Evolutionary conservation across 768 basidiomycete species (phyloP), one percentile per base, ranked within the genome.

Genomic region (Exidia glandulosa): DNA sequence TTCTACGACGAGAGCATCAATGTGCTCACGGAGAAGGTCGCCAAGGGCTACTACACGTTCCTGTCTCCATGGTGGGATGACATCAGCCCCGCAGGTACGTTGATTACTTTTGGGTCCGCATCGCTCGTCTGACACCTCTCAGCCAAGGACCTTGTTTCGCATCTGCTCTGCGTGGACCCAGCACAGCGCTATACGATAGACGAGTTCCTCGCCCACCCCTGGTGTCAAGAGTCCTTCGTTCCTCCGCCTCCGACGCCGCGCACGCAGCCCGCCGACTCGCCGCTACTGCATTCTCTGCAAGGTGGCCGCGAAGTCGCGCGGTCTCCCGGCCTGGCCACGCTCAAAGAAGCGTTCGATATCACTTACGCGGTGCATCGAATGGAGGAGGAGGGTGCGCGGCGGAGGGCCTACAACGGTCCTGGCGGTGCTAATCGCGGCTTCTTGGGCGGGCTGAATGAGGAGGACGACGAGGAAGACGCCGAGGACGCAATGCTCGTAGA

Each of bases 61-160:
- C 76, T 99, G 56, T 95, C 91, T 66, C 96, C 96, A 2, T 99
- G 97, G 93, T 99, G 96, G 96, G 95, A 99, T 67, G 90, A 96
- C 64, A 91, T 97, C 63, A 90, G 87, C 62, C 69, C 76, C 62
- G 81, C 85, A 60, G 90, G 93, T 94, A 65, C 37, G 78, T 63
- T 64, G 23, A 33, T 36, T 23, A 16, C 9, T 55, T 52, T 37
- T n/a, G 10, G 48, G 27, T 58, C 32, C 33, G 10, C 31, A 29
- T n/a, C 3, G 27, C 60, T 67, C 27, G 61, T 59, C 57, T 57
- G 48, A 50, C 57, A 60, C 16, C 19, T n/a, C 62, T 14, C 67
- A 93, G 94, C 92, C 29, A 98, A 97, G 76, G 94, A 98, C 65
- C 78, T 99, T 45, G 95, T 99, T 67, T 85, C 86, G 23, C 94